Conservation (phyloP, 176 grass and related monocot genomes). For the Aegilops speltoides region DNA sequence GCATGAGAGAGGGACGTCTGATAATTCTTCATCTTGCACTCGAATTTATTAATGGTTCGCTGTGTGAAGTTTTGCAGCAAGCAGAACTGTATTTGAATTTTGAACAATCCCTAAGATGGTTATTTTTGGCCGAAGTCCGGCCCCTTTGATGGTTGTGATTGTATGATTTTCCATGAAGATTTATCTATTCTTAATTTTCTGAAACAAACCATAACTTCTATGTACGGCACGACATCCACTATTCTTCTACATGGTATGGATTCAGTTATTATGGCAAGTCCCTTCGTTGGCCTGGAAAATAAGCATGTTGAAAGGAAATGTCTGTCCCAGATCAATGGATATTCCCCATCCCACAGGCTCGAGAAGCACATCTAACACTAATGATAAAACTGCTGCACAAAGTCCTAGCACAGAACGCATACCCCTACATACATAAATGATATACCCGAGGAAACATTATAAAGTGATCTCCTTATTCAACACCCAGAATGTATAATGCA, state of each 20-base stretch:
- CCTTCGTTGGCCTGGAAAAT: slow-evolving; percentile 50
- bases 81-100: slow-evolving; percentile 52
- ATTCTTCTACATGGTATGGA: slow-evolving; percentile 58
- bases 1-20: background rate
- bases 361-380: slow-evolving; percentile 67
- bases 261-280: slow-evolving; percentile 53
- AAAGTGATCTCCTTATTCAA: background rate
- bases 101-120: background rate
- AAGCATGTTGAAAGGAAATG: slow-evolving; percentile 43
- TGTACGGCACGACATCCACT: slow-evolving; percentile 53
- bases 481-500: background rate
- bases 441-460: background rate
- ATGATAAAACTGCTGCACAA: slow-evolving; percentile 55
- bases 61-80: background rate
- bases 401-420: slow-evolving; percentile 56
- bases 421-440: slow-evolving; percentile 49
- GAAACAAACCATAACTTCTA: slow-evolving; percentile 35
- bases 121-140: slow-evolving; percentile 2
- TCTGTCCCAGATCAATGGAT: background rate
- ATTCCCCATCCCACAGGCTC: slow-evolving; percentile 39
- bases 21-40: slow-evolving; percentile 2
- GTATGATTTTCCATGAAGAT: slow-evolving; percentile 16
- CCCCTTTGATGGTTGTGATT: slow-evolving; percentile 39
- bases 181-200: background rate
- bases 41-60: no score